Percentiles rank a stretch among this genome's conserved stretches.
These are phyloP conservation scores for Ogataea henricii DNA, from an alignment of 805 yeast species.

Conservation along the genomic window DNA sequence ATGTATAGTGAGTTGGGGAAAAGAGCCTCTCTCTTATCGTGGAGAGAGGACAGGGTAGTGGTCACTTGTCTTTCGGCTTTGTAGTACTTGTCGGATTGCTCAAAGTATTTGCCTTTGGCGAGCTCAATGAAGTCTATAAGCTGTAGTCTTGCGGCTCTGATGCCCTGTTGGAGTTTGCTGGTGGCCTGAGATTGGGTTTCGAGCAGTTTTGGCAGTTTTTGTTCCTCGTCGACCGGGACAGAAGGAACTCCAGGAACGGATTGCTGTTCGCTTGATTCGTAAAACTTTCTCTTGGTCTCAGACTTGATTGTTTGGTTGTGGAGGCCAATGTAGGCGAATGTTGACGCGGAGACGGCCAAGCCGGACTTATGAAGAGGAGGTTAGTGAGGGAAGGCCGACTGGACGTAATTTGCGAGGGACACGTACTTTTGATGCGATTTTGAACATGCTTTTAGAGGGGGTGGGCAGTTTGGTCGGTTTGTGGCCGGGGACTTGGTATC, in stretches of 20 bases:
- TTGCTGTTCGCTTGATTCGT: constrained; percentile 19
- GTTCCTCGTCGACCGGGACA: constrained; percentile 15
- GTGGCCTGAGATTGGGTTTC: constrained; percentile 21
- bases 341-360: constrained; percentile 13
- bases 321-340: constrained; percentile 5
- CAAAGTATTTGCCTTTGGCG: constrained; percentile 45
- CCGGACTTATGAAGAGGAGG: constrained; percentile 10
- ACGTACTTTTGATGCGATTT: constrained; percentile 12
- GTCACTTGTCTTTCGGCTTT: constrained; percentile 64
- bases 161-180: constrained; percentile 43
- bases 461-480: background rate
- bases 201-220: constrained; percentile 21
- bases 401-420: background rate
- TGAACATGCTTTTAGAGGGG: constrained; percentile 12
- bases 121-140: constrained; percentile 36
- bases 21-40: constrained; percentile 64
- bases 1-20: constrained; percentile 73
- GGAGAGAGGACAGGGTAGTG: constrained; percentile 62
- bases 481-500: background rate
- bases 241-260: constrained; percentile 28
- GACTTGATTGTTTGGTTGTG: constrained; percentile 9
- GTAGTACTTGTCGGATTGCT: constrained; percentile 51
- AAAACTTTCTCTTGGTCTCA: constrained; percentile 34
- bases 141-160: constrained; percentile 50
- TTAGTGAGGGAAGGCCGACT: background rate